A percentile compares a stretch with the other conserved stretches of the same genome.
These are phyloP conservation scores for Pseudogymnoascus sp. DNA, from an alignment of 2,329 filamentous ascomycete species.

Conservation along the genomic window DNA sequence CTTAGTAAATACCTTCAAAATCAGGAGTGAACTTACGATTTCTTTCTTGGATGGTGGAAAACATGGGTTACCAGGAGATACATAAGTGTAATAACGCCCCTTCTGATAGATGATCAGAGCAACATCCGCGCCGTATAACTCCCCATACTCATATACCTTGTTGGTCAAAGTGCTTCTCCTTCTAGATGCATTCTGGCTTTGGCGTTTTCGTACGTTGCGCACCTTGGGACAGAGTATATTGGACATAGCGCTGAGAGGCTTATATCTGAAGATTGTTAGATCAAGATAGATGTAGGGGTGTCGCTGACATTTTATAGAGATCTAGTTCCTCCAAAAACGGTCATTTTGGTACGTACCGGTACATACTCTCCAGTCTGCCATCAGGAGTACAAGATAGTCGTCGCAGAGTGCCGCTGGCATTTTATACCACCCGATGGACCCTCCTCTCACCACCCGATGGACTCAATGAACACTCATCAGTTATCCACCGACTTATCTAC, in stretches of 20 bases:
- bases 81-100: slow-evolving; percentile 7
- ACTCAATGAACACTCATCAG: not conserved
- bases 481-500: not conserved
- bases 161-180: slow-evolving; percentile 12
- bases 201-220: slow-evolving; percentile 9
- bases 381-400: too few species aligned
- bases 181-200: slow-evolving; percentile 12
- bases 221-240: not conserved
- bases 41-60: slow-evolving; percentile 7
- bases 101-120: slow-evolving; percentile 12
- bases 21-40: not conserved
- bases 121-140: slow-evolving; percentile 11
- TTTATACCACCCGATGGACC: not conserved
- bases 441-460: not conserved
- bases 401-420: too few species aligned
- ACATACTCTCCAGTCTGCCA: too few species aligned
- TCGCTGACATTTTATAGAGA: too few species aligned
- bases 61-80: not conserved
- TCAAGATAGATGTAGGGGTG: too few species aligned
- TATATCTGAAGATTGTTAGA: too few species aligned
- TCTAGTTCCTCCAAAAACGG: too few species aligned
- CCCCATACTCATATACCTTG: slow-evolving; percentile 11
- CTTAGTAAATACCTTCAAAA: not conserved
- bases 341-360: too few species aligned
- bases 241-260: too few species aligned